Evolutionary conservation across 139 green algal genomes (phyloP), one percentile per base, ranked within the genome.

Genomic region (Chlorella ohadii): DNA sequence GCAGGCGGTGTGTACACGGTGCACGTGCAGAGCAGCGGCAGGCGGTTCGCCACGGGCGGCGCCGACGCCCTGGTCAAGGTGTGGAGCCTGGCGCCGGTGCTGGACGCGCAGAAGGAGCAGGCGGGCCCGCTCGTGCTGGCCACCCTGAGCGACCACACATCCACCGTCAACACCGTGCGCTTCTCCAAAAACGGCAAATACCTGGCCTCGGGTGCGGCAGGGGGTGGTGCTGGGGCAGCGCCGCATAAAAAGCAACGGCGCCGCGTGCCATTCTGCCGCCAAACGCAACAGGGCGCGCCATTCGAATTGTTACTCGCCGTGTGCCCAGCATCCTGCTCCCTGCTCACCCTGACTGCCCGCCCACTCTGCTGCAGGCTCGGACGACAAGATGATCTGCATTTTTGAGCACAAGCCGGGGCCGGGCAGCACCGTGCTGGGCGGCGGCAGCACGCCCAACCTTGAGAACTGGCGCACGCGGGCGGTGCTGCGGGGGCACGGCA

Each of bases 381-480:
- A 97, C 71, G 95, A 98, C 91, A 91, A 92, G 67, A 75, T 91
- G 31, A 86, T 92, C 11, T 88, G 91, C 56, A 59, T 98, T 13
- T 94, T 94, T 79, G 92, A 97, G 78, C 86, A 94, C 66, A 78
- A 79, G 17, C 36, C 85, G 0, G 96, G 94, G 0, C 39, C 82
- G 0, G 94, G 87, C 5, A 56, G 66, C 19, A 64, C 82, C 5
- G 51, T 65, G 34, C 91, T 92, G 39, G 87, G 68, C 17, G 67
- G 39, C 64, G 33, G 36, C 61, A 25, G 63, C 34, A 22, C 72
- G 28, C 85, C 82, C 44, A 96, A 92, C 82, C 61, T 98, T 27
- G 96, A 99, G 88, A 98, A 98, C 90, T 99, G 96, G 96, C 89
- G 86, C 28, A 80, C 79, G 1, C 34, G 80, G 16, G 38, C 59